Percentiles rank a stretch among this genome's conserved stretches.
These are phyloP conservation scores for Trypanosoma avium DNA, from an alignment of 208 protist genomes.

Conservation along the genomic window DNA sequence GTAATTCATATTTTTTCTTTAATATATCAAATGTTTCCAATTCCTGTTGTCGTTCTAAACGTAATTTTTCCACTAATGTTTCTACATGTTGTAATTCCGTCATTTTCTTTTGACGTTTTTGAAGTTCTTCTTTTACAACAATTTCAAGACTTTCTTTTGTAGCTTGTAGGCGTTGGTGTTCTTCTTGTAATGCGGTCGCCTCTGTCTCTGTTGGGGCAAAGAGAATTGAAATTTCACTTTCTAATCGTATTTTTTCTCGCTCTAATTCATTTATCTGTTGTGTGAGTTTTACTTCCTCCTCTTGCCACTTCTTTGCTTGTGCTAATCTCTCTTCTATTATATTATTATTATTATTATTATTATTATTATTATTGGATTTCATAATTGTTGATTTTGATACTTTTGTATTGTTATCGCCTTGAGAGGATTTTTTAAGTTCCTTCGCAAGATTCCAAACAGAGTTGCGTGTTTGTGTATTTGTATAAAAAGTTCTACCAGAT, in stretches of 20 bases:
- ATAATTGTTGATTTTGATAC: not conserved
- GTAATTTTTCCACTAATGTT: not conserved
- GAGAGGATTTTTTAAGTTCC: slow-evolving; percentile 21
- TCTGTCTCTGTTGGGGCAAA: slow-evolving; percentile 32
- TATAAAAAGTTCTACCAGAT: slow-evolving; percentile 36
- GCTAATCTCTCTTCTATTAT: not conserved
- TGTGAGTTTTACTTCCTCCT: slow-evolving; percentile 31
- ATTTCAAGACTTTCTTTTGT: slow-evolving; percentile 39
- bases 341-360: not conserved
- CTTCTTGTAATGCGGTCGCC: slow-evolving; percentile 25
- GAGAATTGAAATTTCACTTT: slow-evolving; percentile 38
- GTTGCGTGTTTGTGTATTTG: slow-evolving; percentile 22
- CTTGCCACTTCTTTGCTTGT: slow-evolving; percentile 24
- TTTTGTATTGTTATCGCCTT: too few relatives aligned
- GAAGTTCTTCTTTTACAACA: slow-evolving; percentile 50
- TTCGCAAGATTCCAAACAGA: slow-evolving; percentile 41
- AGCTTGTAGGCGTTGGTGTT: slow-evolving; percentile 29
- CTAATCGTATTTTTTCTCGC: slow-evolving; percentile 30
- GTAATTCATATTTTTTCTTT: slow-evolving; percentile 2
- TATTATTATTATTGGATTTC: not conserved
- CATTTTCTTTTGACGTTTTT: not conserved
- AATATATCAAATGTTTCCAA: slow-evolving; percentile 21
- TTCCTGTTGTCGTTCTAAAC: slow-evolving; percentile 23
- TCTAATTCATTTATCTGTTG: slow-evolving; percentile 28
- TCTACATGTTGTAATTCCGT: slow-evolving; percentile 16